phyloP scores from a whole-genome alignment of 2,329 filamentous ascomycete genomes.

The Colletotrichum limetticola region DNA sequence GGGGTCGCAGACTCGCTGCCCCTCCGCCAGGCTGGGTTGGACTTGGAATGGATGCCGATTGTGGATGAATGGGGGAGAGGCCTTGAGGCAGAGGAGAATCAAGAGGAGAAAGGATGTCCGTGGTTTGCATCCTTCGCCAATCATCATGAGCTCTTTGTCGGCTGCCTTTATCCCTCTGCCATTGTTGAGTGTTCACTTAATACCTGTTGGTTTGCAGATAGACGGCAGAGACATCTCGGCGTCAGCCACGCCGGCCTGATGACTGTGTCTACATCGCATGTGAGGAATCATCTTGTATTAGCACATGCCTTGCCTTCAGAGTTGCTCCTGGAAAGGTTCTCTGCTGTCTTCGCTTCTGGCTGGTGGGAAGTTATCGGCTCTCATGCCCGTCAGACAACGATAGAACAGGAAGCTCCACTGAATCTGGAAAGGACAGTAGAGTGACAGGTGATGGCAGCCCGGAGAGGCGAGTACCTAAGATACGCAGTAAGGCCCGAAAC shows the following conservation, averaged over 20 bases:
- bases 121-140: background rate
- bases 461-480: background rate
- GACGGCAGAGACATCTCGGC: background rate
- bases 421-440: background rate
- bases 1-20: background rate
- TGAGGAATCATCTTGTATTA: background rate
- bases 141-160: constrained; percentile 8
- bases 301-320: background rate
- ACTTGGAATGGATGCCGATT: constrained; percentile 21
- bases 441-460: background rate
- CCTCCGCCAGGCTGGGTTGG: constrained; percentile 15
- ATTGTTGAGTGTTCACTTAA: background rate
- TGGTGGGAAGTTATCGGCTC: constrained; percentile 12
- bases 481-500: background rate
- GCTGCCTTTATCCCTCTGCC: background rate
- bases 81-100: background rate
- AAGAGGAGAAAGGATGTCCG: background rate
- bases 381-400: constrained; percentile 16
- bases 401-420: background rate
- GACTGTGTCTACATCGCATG: background rate
- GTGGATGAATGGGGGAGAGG: constrained; percentile 30
- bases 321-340: background rate
- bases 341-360: constrained; percentile 7
- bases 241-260: background rate
- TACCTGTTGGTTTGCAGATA: background rate